These are phyloP conservation scores for Alternaria angustiovoidea DNA, from an alignment of 2,329 filamentous ascomycete species.

Conservation along the genomic window DNA sequence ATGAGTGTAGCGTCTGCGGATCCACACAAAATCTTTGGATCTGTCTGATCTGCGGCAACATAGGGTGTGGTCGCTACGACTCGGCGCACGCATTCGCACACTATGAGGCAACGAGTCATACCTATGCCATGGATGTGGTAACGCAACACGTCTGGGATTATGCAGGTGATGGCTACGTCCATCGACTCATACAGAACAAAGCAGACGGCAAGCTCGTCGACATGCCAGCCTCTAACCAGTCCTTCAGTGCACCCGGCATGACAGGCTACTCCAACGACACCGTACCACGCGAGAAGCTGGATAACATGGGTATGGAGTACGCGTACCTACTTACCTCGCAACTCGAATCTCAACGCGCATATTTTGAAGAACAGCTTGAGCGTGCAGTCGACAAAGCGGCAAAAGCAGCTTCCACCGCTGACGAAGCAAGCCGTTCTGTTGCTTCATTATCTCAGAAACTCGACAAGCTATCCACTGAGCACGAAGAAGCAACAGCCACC, in stretches of 20 bases:
- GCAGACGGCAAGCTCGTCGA: constrained; percentile 92
- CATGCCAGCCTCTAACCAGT: constrained; percentile 66
- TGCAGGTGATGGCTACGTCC: constrained; percentile 92
- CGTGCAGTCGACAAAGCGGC: constrained; percentile 90
- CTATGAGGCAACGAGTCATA: constrained; percentile 88
- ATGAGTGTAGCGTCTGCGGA: constrained; percentile 83
- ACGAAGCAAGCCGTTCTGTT: constrained; percentile 64
- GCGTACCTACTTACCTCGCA: constrained; percentile 92
- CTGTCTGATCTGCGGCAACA: constrained; percentile 89
- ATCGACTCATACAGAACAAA: constrained; percentile 92
- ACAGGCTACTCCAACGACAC: constrained; percentile 66
- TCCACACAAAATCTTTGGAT: constrained; percentile 88
- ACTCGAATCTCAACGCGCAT: constrained; percentile 88
- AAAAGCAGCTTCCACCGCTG: constrained; percentile 72
- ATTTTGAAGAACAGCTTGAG: constrained; percentile 91
- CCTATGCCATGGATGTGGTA: constrained; percentile 89
- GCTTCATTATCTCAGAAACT: constrained; percentile 62
- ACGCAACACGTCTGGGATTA: constrained; percentile 99
- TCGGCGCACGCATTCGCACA: constrained; percentile 91
- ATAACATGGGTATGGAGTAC: constrained; percentile 90
- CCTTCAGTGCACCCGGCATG: constrained; percentile 45
- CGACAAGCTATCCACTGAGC: constrained; percentile 61
- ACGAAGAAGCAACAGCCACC: constrained; percentile 61
- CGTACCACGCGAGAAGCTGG: constrained; percentile 74
- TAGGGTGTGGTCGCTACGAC: constrained; percentile 95